These are phyloP conservation scores for Parathielavia hyrcaniae DNA, from an alignment of 495 filamentous ascomycete genomes.

Conservation along the genomic window DNA sequence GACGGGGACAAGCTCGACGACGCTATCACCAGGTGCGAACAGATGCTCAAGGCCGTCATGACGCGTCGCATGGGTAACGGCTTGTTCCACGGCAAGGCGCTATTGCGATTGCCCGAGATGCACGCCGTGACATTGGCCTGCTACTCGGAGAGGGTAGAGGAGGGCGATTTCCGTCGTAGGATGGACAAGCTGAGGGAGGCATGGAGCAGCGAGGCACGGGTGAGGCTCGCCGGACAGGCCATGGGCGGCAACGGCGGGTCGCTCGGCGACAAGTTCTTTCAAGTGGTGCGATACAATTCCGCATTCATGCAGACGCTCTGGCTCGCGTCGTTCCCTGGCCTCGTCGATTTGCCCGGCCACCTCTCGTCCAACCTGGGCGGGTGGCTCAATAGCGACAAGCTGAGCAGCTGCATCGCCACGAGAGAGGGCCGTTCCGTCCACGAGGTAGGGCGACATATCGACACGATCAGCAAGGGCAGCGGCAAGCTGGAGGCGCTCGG, in stretches of 20 bases:
- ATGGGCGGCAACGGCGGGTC: neutral
- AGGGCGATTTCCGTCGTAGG: neutral
- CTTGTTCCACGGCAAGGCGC: neutral
- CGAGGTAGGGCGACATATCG: neutral
- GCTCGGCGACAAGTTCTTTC: no score
- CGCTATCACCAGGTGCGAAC: neutral
- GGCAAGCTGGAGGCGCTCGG: neutral
- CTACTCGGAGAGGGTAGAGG: neutral
- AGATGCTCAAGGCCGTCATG: neutral
- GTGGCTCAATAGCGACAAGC: slow-evolving; percentile 9
- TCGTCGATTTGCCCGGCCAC: neutral
- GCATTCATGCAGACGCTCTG: neutral
- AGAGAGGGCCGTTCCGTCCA: slow-evolving; percentile 4
- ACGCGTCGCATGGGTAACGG: neutral
- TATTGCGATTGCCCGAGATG: neutral
- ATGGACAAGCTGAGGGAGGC: neutral
- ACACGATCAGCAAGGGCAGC: neutral
- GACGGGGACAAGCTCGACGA: neutral
- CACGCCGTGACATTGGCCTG: no score
- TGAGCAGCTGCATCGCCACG: neutral
- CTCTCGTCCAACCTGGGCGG: neutral
- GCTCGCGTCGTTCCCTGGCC: neutral
- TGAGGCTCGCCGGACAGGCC: neutral
- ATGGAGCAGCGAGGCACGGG: neutral
- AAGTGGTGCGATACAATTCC: neutral